Evolutionary conservation across 148 eudicot species (phyloP).

Genomic region (Vaccinium vitisidaea): DNA sequence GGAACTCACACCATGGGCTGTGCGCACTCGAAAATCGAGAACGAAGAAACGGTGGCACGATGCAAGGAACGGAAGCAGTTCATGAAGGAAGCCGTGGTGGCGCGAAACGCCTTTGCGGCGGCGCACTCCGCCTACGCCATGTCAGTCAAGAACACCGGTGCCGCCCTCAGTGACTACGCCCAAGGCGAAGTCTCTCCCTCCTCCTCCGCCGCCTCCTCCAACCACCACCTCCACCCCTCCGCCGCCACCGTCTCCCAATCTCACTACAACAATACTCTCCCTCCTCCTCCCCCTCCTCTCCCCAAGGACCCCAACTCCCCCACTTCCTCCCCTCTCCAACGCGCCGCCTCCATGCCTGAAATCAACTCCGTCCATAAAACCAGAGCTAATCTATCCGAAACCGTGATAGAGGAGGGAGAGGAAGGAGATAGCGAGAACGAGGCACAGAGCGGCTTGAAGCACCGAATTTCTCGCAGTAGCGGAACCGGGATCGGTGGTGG

Average conservation of each 20-base stretch:
- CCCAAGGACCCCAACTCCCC: slow-evolving; percentile 9
- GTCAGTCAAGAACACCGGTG: slow-evolving; percentile 68
- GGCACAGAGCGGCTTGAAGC: slow-evolving; percentile 26
- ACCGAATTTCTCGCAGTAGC: slow-evolving; percentile 12
- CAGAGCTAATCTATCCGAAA: slow-evolving; percentile 25
- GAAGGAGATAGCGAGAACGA: slow-evolving; percentile 34
- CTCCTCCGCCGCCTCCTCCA: slow-evolving; percentile 17
- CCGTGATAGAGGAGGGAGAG: slow-evolving; percentile 43
- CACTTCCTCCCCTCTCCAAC: slow-evolving; percentile 45
- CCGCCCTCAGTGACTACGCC: slow-evolving; percentile 68
- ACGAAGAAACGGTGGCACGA: slow-evolving; percentile 67
- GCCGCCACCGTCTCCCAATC: not conserved
- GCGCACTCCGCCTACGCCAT: slow-evolving; percentile 56
- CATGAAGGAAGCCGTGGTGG: slow-evolving; percentile 64
- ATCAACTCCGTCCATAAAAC: slow-evolving; percentile 34
- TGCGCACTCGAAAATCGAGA: slow-evolving; percentile 84
- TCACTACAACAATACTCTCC: slow-evolving; percentile 20
- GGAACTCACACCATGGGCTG: slow-evolving; percentile 50
- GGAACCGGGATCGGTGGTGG: slow-evolving; percentile 6
- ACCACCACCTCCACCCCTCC: not conserved
- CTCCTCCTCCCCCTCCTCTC: slow-evolving; percentile 29
- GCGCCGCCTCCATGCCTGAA: slow-evolving; percentile 81
- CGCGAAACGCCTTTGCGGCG: slow-evolving; percentile 77
- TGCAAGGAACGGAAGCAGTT: slow-evolving; percentile 65
- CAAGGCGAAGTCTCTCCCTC: slow-evolving; percentile 46